phyloP scores from a whole-genome alignment of 805 yeast genomes.

The Candida piceae region DNA sequence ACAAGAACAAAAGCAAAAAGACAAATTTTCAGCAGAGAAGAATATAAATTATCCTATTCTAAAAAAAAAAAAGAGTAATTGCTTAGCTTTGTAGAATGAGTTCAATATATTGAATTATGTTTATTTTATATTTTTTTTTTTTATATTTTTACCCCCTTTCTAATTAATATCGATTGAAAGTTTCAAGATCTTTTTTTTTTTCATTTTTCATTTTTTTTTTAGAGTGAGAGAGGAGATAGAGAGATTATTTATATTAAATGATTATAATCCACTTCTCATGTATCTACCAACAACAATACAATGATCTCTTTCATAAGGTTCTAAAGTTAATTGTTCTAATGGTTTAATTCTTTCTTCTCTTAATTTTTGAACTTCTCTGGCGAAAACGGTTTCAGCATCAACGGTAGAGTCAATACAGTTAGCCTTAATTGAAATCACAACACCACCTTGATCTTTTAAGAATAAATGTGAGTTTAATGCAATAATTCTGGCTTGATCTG shows the following conservation, averaged over 20 bases:
- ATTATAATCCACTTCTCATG: constrained; percentile 79
- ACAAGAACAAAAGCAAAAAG: too few species aligned
- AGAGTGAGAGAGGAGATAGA: background rate
- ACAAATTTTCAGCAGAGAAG: too few species aligned
- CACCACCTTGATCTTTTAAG: constrained; percentile 98
- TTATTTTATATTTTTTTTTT: background rate
- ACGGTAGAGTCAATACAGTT: constrained; percentile 99
- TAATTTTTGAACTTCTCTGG: constrained; percentile 98
- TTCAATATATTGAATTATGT: background rate
- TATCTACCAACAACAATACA: constrained; percentile 98
- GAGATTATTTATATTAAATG: too few species aligned
- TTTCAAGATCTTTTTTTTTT: background rate
- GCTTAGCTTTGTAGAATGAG: background rate
- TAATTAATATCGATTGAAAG: background rate
- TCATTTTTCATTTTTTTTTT: too few species aligned
- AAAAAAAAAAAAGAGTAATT: too few species aligned
- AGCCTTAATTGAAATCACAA: constrained; percentile 97
- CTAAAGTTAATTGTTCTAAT: constrained; percentile 95
- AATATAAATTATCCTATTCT: too few species aligned
- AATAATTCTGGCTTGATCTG: constrained; percentile 99
- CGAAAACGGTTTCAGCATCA: constrained; percentile 98
- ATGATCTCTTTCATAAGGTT: constrained; percentile 99
- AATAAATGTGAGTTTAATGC: constrained; percentile 97
- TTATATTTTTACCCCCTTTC: background rate
- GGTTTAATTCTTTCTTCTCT: constrained; percentile 99